A percentile compares a stretch with the other conserved stretches of the same genome.
Evolutionary conservation across 345 rosid genomes (phyloP).

Genomic region (Rhodamnia argentea): DNA sequence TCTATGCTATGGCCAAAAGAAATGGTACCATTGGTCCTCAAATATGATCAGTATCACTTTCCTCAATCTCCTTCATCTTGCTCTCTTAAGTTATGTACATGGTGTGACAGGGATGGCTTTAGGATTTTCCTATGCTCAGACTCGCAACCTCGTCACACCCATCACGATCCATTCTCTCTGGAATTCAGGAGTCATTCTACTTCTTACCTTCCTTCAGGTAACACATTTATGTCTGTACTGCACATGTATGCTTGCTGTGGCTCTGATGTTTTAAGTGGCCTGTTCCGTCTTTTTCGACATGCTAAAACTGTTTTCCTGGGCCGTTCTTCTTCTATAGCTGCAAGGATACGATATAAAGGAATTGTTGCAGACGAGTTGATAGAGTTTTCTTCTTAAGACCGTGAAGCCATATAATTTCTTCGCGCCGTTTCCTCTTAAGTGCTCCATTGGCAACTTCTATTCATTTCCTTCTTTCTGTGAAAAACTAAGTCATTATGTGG

Average conservation of each 20-base stretch:
- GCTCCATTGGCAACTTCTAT: background rate
- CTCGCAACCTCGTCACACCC: constrained; percentile 77
- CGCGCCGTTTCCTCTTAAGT: background rate
- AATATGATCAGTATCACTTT: background rate
- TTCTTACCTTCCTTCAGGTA: constrained; percentile 91
- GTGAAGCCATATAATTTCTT: background rate
- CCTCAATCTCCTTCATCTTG: background rate
- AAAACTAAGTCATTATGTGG: background rate
- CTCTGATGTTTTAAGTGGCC: background rate
- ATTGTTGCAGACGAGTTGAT: constrained; percentile 42
- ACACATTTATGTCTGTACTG: background rate
- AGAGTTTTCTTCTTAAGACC: background rate
- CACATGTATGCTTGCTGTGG: background rate
- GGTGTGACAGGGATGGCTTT: constrained; percentile 40
- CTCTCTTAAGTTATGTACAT: background rate
- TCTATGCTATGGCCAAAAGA: background rate
- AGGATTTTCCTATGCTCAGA: constrained; percentile 85
- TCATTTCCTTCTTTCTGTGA: background rate
- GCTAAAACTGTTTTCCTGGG: background rate
- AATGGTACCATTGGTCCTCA: background rate
- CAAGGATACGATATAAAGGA: constrained; percentile 87
- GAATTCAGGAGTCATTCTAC: constrained; percentile 79
- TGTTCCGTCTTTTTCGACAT: background rate
- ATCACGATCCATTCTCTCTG: constrained; percentile 77
- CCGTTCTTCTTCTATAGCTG: constrained; percentile 24